Evolutionary conservation across 495 filamentous ascomycete species (phyloP).

Genomic region (Staphylotrichum longicolle): DNA sequence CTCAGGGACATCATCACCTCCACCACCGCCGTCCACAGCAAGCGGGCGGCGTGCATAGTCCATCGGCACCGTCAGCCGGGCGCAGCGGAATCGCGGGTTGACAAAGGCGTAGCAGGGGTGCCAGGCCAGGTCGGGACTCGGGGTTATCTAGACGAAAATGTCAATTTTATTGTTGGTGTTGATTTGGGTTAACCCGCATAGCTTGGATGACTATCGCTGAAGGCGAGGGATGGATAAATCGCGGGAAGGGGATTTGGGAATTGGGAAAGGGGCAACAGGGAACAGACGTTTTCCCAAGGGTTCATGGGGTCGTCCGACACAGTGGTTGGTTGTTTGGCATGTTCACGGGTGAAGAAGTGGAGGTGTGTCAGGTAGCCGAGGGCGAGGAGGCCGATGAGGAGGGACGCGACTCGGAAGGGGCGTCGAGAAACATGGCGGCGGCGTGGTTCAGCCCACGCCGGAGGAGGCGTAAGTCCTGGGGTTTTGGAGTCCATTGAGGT

Average conservation of each 20-base stretch:
- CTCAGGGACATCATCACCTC: conserved; percentile 25
- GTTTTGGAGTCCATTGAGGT: too few species aligned
- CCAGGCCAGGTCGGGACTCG: conserved; percentile 45
- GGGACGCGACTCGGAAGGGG: not conserved
- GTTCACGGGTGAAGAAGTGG: not conserved
- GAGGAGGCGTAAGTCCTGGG: too few species aligned
- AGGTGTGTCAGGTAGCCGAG: conserved; percentile 1
- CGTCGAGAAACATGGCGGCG: not conserved
- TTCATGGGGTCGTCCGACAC: conserved; percentile 5
- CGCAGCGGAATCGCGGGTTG: conserved; percentile 46
- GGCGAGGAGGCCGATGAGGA: not conserved
- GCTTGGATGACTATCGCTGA: too few species aligned
- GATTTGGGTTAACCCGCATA: too few species aligned
- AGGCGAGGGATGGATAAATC: too few species aligned
- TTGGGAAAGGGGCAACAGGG: too few species aligned
- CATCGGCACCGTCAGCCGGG: conserved; percentile 58
- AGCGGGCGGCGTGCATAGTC: conserved; percentile 42
- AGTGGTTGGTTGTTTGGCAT: not conserved
- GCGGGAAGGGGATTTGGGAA: too few species aligned
- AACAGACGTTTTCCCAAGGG: conserved; percentile 12
- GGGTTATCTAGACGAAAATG: conserved; percentile 37
- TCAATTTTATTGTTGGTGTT: not conserved
- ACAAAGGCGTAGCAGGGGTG: conserved; percentile 36
- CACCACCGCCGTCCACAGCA: too few species aligned
- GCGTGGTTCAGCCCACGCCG: not conserved